phyloP scores from a whole-genome alignment of 2,329 filamentous ascomycete species.

The Meredithiella fracta region DNA sequence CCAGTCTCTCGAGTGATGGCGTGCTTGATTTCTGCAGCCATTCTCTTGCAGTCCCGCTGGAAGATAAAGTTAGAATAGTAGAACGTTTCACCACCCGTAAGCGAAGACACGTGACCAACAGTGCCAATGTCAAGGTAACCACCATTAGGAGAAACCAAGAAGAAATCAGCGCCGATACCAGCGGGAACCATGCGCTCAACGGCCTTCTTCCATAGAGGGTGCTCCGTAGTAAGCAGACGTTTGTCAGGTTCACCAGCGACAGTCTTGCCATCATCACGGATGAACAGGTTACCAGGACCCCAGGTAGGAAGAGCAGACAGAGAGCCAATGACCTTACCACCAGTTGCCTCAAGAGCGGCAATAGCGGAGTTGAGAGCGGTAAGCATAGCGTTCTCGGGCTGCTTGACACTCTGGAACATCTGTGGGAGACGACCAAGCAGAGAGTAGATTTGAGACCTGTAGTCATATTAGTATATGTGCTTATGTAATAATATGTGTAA shows the following conservation, averaged over 20 bases:
- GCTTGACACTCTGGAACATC: slow-evolving; percentile 77
- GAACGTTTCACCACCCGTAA: slow-evolving; percentile 88
- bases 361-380: slow-evolving; percentile 71
- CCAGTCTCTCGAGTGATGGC: slow-evolving; percentile 79
- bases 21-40: slow-evolving; percentile 73
- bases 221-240: slow-evolving; percentile 80
- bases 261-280: slow-evolving; percentile 78
- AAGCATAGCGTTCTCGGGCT: slow-evolving; percentile 75
- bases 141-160: slow-evolving; percentile 77
- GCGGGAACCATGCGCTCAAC: slow-evolving; percentile 75
- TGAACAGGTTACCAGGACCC: slow-evolving; percentile 70
- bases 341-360: slow-evolving; percentile 68
- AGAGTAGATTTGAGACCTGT: slow-evolving; percentile 60
- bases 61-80: slow-evolving; percentile 95
- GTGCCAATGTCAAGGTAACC: slow-evolving; percentile 88
- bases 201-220: slow-evolving; percentile 71
- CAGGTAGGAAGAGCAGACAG: slow-evolving; percentile 77
- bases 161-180: slow-evolving; percentile 84
- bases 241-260: slow-evolving; percentile 78
- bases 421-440: slow-evolving; percentile 68
- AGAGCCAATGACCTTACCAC: slow-evolving; percentile 83
- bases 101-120: slow-evolving; percentile 70
- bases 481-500: background rate
- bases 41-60: slow-evolving; percentile 66
- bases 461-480: slow-evolving; percentile 17